A percentile compares a stretch with the other conserved stretches of the same genome.
These are phyloP conservation scores for Penicillium canescens DNA, from an alignment of 495 filamentous ascomycete genomes.

Conservation along the genomic window DNA sequence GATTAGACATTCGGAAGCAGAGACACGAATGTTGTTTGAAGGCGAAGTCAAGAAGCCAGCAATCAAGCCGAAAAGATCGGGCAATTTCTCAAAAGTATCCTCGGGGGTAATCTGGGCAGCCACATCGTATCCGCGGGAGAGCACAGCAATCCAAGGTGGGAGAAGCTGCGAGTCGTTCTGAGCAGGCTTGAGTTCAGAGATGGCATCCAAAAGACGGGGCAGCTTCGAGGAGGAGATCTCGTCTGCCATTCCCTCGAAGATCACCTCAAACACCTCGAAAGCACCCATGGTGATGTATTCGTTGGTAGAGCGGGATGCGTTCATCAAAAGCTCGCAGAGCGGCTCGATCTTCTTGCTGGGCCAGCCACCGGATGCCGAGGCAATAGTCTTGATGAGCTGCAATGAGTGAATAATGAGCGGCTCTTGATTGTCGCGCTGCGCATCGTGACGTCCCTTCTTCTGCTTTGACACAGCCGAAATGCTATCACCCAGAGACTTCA, in stretches of 20 bases:
- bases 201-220: constrained; percentile 80
- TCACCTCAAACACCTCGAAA: constrained; percentile 95
- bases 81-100: constrained; percentile 85
- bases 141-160: constrained; percentile 92
- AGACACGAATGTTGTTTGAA: constrained; percentile 88
- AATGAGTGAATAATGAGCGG: constrained; percentile 86
- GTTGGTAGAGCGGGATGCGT: constrained; percentile 82
- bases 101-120: constrained; percentile 81
- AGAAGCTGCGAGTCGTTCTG: constrained; percentile 89
- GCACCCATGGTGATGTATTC: constrained; percentile 94
- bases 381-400: constrained; percentile 86
- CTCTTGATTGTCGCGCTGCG: constrained; percentile 60
- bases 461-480: constrained; percentile 63
- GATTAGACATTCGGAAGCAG: constrained; percentile 90
- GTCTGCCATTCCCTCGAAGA: constrained; percentile 87
- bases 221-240: constrained; percentile 85
- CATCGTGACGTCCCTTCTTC: constrained; percentile 59
- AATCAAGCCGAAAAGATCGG: constrained; percentile 75
- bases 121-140: constrained; percentile 92
- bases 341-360: constrained; percentile 94
- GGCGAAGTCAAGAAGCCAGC: constrained; percentile 78
- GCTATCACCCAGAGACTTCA: constrained; percentile 71
- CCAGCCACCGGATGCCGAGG: constrained; percentile 86
- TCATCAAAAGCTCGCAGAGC: constrained; percentile 84
- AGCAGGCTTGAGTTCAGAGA: constrained; percentile 84